These are phyloP conservation scores for Ramaria sp. DNA, from an alignment of 768 basidiomycete species.

Conservation along the genomic window DNA sequence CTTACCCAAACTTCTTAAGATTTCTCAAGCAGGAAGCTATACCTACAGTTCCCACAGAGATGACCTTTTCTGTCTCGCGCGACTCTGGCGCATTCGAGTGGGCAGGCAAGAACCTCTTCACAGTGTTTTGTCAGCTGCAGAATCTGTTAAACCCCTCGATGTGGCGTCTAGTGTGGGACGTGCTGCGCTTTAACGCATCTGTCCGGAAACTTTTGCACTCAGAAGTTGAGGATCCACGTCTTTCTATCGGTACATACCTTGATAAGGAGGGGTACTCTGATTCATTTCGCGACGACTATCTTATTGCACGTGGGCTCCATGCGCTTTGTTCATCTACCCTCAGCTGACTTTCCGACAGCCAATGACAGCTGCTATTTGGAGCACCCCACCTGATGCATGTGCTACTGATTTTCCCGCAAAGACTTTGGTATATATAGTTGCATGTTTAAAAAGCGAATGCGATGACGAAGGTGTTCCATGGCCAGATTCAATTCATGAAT, in stretches of 20 bases:
- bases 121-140: constrained; percentile 56
- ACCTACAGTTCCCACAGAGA: constrained; percentile 46
- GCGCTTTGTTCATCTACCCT: background rate
- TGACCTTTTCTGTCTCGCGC: constrained; percentile 72
- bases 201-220: constrained; percentile 36
- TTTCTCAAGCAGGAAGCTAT: constrained; percentile 45
- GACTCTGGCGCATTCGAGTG: constrained; percentile 64
- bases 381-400: constrained; percentile 60
- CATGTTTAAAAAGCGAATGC: background rate
- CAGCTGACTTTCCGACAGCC: constrained; percentile 30
- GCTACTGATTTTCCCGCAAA: constrained; percentile 58
- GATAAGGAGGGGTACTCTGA: constrained; percentile 54
- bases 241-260: constrained; percentile 45
- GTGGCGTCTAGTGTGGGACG: constrained; percentile 65
- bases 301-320: constrained; percentile 40
- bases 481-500: constrained; percentile 55
- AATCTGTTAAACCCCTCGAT: constrained; percentile 53
- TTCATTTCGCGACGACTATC: constrained; percentile 61
- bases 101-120: constrained; percentile 53
- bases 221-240: constrained; percentile 15
- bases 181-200: constrained; percentile 63
- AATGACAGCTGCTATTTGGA: constrained; percentile 77
- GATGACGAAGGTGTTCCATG: background rate
- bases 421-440: constrained; percentile 35
- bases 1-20: constrained; percentile 70